Percentiles rank a stretch among this genome's conserved stretches.
phyloP scores from a whole-genome alignment of 495 filamentous ascomycete species.

The Terfezia boudieri region DNA sequence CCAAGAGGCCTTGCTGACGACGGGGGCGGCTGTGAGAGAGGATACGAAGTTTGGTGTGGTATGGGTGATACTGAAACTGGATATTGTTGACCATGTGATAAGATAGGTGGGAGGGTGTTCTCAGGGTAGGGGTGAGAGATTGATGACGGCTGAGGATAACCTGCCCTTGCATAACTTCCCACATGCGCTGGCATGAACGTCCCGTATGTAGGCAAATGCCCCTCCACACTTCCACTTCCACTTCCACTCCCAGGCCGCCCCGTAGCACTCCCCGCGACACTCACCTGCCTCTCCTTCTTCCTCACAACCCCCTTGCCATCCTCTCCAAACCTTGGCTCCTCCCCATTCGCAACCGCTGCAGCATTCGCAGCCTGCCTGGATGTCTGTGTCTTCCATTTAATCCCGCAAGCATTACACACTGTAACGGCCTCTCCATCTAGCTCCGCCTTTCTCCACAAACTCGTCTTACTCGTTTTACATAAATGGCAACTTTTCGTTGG shows the following conservation, averaged over 20 bases:
- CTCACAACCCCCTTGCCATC: not conserved
- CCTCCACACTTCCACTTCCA: too few relatives aligned
- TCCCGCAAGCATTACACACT: constrained; percentile 19
- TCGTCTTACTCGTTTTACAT: constrained; percentile 17
- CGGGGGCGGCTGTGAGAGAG: not conserved
- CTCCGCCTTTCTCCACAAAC: constrained; percentile 18
- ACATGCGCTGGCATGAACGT: not conserved
- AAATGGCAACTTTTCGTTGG: constrained; percentile 18
- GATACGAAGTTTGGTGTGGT: not conserved
- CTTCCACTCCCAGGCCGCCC: not conserved
- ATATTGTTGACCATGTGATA: not conserved
- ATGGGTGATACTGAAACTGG: not conserved
- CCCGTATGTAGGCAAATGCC: not conserved
- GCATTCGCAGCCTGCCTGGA: not conserved
- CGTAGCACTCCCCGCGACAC: not conserved
- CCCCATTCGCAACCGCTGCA: not conserved
- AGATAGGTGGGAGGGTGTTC: not conserved
- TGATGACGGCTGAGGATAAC: not conserved
- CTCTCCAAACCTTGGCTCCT: not conserved
- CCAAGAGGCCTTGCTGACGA: not conserved
- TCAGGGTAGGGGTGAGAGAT: not conserved
- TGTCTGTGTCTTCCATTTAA: constrained; percentile 16
- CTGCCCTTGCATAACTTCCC: not conserved
- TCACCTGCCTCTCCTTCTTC: not conserved
- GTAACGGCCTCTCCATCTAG: constrained; percentile 17